phyloP scores from a whole-genome alignment of 1,284 basidiomycete genomes.

The Ceratobasidium sp. region DNA sequence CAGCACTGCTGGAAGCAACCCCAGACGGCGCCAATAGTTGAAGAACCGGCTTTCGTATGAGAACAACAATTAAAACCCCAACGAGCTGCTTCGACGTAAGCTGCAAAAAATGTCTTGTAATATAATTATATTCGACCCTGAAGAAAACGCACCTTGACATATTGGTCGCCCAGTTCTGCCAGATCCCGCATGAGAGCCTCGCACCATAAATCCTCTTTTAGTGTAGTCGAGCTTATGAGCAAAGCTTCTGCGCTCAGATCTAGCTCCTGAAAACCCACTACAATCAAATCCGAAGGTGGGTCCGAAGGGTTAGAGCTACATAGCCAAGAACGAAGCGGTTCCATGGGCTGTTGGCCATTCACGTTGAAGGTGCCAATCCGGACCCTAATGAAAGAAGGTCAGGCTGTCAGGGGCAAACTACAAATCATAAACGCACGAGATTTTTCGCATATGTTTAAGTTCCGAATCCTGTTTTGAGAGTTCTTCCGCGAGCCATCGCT shows the following conservation, averaged over 20 bases:
- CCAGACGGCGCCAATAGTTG: slow-evolving; percentile 61
- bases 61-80: slow-evolving; percentile 74
- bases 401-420: slow-evolving; percentile 4
- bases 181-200: slow-evolving; percentile 70
- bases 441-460: slow-evolving; percentile 46
- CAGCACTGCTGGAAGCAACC: slow-evolving; percentile 63
- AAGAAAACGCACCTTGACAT: slow-evolving; percentile 67
- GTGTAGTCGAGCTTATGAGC: slow-evolving; percentile 66
- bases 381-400: slow-evolving; percentile 57
- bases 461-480: slow-evolving; percentile 54
- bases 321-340: slow-evolving; percentile 69
- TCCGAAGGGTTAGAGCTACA: slow-evolving; percentile 44
- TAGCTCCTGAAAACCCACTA: slow-evolving; percentile 79
- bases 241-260: slow-evolving; percentile 79
- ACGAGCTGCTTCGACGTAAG: slow-evolving; percentile 78
- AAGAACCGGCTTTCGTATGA: slow-evolving; percentile 67
- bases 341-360: slow-evolving; percentile 75
- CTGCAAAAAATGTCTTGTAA: slow-evolving; percentile 55
- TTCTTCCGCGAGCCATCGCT: slow-evolving; percentile 67
- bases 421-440: slow-evolving; percentile 49
- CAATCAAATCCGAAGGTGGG: slow-evolving; percentile 68
- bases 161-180: slow-evolving; percentile 70
- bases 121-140: not conserved
- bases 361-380: slow-evolving; percentile 83
- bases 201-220: slow-evolving; percentile 75